Base-by-base conservation (phyloP, 352 stramenopile species). In the Phytophthora nicotianae region DNA sequence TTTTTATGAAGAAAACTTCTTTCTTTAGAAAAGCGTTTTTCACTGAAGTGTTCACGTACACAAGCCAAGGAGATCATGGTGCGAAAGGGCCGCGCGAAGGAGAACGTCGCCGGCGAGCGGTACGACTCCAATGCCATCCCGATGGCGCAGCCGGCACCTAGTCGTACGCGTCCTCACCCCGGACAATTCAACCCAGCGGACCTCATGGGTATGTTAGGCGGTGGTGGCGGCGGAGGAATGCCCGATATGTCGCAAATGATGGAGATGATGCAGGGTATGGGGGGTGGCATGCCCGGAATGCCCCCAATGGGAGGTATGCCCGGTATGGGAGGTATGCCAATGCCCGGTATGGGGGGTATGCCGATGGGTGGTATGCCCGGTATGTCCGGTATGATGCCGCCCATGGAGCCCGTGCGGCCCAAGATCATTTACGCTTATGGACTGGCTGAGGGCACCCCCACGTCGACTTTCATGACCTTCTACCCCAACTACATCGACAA, bases 401-500 rank as follows among this genome's bases (percentile, higher is more conserved):
- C 81, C 52, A 86, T 85, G 74, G 65, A 75, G 52, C 79, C 74
- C 9, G 68, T 78, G 70, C 60, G 78, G 26, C 81, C 76, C 49
- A 88, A 90, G 67, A 79, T 86, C 42, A 64, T 93, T 11, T 91
- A 90, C 70, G 74, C 61, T 6, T 86, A 89, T 47, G 82, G 82
- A 3, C 62, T 93, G 35, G 65, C 79, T 1, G 74, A 91, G 51
- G 83, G 77, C 33, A 72, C 69, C 26, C 70, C 75, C 14, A 81
- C 86, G 3, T 75, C 86, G 27, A 70, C 38, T 13, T 90, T 91
- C 50, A 81, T 77, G 52, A 93, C 80, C 35, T 90, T 96, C 57
- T 96, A 93, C 69, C 88, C 88, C 1, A 91, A 91, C 70, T 95
- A 95, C 74, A 89, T 96, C 58, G 84, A 96, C 66, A 65, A 68